A percentile compares a stretch with the other conserved stretches of the same genome.
phyloP scores from a whole-genome alignment of 306 rosid species.

The Malus asiatica region DNA sequence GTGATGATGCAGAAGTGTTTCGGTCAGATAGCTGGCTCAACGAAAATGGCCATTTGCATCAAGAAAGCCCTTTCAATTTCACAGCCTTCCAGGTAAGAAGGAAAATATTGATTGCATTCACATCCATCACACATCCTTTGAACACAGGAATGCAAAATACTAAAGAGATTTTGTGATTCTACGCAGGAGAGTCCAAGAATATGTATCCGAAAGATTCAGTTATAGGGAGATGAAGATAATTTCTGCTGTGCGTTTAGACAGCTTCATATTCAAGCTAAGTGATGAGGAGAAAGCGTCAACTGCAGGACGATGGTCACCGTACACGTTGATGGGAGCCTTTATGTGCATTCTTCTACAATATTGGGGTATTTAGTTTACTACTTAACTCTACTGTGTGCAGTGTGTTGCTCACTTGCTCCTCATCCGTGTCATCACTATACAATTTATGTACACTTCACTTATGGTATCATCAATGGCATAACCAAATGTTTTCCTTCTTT shows the following conservation, averaged over 20 bases:
- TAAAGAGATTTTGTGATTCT: background rate
- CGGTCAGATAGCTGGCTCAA: slow-evolving; percentile 28
- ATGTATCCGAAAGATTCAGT: slow-evolving; percentile 4
- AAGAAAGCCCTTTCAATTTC: slow-evolving; percentile 28
- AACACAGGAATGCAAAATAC: background rate
- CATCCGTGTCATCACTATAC: too few relatives aligned
- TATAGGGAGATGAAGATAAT: slow-evolving; percentile 3
- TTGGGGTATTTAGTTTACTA: background rate
- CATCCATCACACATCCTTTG: background rate
- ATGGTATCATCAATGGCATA: too few relatives aligned
- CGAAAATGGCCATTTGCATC: slow-evolving; percentile 15
- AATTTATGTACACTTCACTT: too few relatives aligned
- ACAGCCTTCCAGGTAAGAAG: slow-evolving; percentile 27
- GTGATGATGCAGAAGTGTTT: slow-evolving; percentile 28
- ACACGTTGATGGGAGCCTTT: slow-evolving; percentile 14
- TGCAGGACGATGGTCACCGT: slow-evolving; percentile 12
- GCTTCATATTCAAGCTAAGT: background rate
- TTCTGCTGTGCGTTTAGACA: background rate
- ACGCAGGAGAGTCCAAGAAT: slow-evolving; percentile 17
- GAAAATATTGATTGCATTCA: background rate
- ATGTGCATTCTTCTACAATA: background rate
- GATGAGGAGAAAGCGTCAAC: background rate
- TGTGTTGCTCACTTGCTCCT: too few relatives aligned
- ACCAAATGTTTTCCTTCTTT: too few relatives aligned
- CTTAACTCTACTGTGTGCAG: too few relatives aligned